A percentile compares a stretch with the other conserved stretches of the same genome.
phyloP scores from a whole-genome alignment of 1,284 basidiomycete genomes.

The Marasmius fiardii region DNA sequence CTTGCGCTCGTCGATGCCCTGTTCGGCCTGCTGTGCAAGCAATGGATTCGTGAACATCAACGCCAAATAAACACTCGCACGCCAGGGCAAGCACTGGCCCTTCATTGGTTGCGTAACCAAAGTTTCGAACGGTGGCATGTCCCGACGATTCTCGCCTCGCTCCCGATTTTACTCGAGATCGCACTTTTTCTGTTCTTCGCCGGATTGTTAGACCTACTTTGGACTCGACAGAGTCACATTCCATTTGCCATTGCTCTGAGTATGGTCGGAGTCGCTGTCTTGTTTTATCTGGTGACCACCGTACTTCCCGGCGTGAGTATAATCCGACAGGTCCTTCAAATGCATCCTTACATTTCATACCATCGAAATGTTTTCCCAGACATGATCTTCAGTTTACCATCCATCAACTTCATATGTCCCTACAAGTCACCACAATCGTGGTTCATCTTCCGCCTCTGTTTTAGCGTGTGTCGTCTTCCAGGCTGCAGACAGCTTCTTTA shows the following conservation, averaged over 20 bases:
- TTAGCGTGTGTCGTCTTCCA: neutral
- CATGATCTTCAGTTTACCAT: neutral
- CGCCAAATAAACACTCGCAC: conserved; percentile 1
- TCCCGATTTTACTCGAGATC: conserved; percentile 5
- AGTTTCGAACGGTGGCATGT: conserved; percentile 1
- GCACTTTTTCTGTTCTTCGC: conserved; percentile 5
- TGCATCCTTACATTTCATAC: no score
- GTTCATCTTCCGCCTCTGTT: neutral
- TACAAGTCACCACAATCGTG: conserved; percentile 1
- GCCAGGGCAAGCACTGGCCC: neutral
- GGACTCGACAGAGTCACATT: conserved; percentile 1
- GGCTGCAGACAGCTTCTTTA: neutral
- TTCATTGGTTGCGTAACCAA: neutral
- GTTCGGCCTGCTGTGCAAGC: conserved; percentile 11
- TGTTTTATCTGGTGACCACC: neutral
- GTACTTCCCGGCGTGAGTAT: neutral
- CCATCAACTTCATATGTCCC: neutral
- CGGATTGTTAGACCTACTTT: conserved; percentile 5
- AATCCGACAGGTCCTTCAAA: no score
- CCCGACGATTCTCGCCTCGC: neutral
- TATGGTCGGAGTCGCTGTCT: conserved; percentile 1
- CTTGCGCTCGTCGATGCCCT: conserved; percentile 5
- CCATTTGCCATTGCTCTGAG: neutral
- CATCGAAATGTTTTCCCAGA: neutral
- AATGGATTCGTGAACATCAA: conserved; percentile 11